A percentile compares a stretch with the other conserved stretches of the same genome.
phyloP scores from a whole-genome alignment of 495 filamentous ascomycete species.

The Neurospora sp. region DNA sequence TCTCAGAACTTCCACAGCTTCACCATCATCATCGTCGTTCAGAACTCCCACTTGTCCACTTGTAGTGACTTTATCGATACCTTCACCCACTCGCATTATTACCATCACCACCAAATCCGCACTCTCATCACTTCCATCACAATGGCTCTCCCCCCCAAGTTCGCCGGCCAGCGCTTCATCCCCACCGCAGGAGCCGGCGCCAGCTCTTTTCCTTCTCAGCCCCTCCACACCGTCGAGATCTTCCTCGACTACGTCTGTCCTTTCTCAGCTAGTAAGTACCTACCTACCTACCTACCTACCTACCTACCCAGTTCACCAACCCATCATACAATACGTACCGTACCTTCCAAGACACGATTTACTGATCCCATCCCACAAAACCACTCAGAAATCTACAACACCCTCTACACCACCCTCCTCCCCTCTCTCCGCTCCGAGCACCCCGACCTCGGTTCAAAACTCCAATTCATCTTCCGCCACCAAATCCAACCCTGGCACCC shows the following conservation, averaged over 20 bases:
- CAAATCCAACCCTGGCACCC: slow-evolving; percentile 97
- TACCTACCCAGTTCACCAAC: slow-evolving; percentile 21
- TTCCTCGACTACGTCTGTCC: slow-evolving; percentile 87
- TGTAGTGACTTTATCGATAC: background rate
- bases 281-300: background rate
- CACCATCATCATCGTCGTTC: background rate
- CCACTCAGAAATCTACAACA: slow-evolving; percentile 50
- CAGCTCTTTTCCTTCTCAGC: slow-evolving; percentile 27
- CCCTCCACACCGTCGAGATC: slow-evolving; percentile 64
- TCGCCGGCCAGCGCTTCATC: slow-evolving; percentile 56
- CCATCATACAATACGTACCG: slow-evolving; percentile 17
- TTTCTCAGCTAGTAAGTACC: slow-evolving; percentile 32
- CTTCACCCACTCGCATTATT: background rate
- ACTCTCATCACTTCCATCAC: background rate
- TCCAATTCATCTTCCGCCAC: slow-evolving; percentile 74
- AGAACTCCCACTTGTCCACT: background rate
- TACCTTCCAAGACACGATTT: background rate
- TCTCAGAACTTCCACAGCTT: background rate
- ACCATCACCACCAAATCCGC: background rate
- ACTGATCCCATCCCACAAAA: background rate
- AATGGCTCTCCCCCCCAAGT: slow-evolving; percentile 75
- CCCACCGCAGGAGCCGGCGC: slow-evolving; percentile 16
- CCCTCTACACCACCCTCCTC: slow-evolving; percentile 42
- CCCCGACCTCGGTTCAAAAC: slow-evolving; percentile 39
- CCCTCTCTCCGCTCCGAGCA: slow-evolving; percentile 46